Evolutionary conservation across 2,329 filamentous ascomycete species (phyloP).

Genomic region (Colletotrichum filicis): DNA sequence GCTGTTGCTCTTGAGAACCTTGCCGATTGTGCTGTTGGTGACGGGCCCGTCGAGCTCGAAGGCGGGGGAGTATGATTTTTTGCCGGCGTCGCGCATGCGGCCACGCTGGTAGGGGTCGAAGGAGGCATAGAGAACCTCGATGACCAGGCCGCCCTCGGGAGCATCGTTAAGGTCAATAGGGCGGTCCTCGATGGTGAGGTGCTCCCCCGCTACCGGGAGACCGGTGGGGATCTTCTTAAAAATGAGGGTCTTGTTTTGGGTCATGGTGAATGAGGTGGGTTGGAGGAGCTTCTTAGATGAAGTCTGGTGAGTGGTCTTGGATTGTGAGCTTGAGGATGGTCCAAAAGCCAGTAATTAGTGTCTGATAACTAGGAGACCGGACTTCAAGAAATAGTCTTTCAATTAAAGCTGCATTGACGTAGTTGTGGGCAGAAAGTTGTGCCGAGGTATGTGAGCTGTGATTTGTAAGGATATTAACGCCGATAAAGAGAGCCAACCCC

Average conservation of each 20-base stretch:
- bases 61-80: slow-evolving; percentile 74
- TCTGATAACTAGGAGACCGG: no score
- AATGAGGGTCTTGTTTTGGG: slow-evolving; percentile 77
- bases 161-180: slow-evolving; percentile 73
- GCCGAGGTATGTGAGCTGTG: background rate
- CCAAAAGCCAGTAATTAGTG: background rate
- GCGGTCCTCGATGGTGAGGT: slow-evolving; percentile 75
- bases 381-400: background rate
- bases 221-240: slow-evolving; percentile 77
- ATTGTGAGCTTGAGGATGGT: background rate
- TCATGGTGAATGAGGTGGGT: slow-evolving; percentile 49
- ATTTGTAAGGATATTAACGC: background rate
- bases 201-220: slow-evolving; percentile 75
- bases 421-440: background rate
- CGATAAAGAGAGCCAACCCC: background rate
- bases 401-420: background rate
- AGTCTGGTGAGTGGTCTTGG: background rate
- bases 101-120: slow-evolving; percentile 89
- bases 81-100: slow-evolving; percentile 73
- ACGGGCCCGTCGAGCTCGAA: slow-evolving; percentile 74
- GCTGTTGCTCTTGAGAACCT: slow-evolving; percentile 77
- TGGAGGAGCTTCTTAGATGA: background rate
- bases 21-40: slow-evolving; percentile 70
- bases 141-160: slow-evolving; percentile 72
- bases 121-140: slow-evolving; percentile 78